Percentiles rank a stretch among this genome's conserved stretches.
Evolutionary conservation across 208 protist genomes (phyloP).

Genomic region (Blastocrithidia nonstop): DNA sequence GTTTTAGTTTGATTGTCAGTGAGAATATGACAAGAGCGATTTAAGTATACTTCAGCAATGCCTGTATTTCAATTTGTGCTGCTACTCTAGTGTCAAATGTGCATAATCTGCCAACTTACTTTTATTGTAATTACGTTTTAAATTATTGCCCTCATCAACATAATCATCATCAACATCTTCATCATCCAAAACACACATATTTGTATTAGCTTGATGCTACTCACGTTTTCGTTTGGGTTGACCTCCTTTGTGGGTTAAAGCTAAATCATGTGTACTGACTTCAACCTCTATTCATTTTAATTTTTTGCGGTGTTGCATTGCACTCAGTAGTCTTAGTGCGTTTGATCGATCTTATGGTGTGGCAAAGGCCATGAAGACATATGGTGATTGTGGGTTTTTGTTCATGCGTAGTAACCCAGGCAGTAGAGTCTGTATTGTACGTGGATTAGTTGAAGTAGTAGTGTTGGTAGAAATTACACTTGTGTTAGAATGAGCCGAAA

Average conservation of each 20-base stretch:
- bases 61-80: conserved; percentile 50
- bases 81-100: conserved; percentile 46
- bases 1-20: too few relatives aligned
- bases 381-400: conserved; percentile 66
- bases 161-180: too few relatives aligned
- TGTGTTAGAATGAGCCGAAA: conserved; percentile 9
- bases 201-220: too few relatives aligned
- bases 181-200: too few relatives aligned
- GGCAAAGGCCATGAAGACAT: conserved; percentile 70
- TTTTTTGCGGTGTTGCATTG: conserved; percentile 26
- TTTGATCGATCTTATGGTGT: conserved; percentile 31
- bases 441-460: background rate
- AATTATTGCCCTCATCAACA: too few relatives aligned
- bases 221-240: conserved; percentile 32
- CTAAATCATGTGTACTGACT: conserved; percentile 38
- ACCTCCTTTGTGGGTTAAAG: conserved; percentile 64
- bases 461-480: background rate
- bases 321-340: conserved; percentile 21
- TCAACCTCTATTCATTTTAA: conserved; percentile 34
- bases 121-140: background rate
- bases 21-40: background rate
- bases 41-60: conserved; percentile 59
- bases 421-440: conserved; percentile 32
- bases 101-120: conserved; percentile 66
- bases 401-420: conserved; percentile 63